phyloP scores from a whole-genome alignment of 2,329 filamentous ascomycete species.

The Aspergillus ochraceus region DNA sequence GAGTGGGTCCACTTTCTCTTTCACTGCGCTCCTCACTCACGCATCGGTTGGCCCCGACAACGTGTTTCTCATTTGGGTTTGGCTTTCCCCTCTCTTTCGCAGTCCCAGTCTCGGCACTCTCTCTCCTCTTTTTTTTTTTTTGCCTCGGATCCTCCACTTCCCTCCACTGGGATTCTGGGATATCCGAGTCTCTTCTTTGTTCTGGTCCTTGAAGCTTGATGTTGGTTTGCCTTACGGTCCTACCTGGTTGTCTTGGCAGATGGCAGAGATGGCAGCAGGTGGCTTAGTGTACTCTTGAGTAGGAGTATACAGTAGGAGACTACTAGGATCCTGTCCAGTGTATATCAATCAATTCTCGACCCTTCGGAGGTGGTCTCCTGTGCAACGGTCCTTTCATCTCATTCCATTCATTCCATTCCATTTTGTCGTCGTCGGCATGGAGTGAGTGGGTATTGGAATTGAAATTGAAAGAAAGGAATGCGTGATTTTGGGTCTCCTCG shows the following conservation, averaged over 20 bases:
- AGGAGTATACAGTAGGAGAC: no score
- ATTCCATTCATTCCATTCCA: no score
- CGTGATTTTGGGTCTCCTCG: no score
- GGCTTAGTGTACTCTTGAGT: neutral
- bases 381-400: neutral
- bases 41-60: neutral
- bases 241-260: neutral
- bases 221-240: neutral
- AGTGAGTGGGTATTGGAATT: no score
- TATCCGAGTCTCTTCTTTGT: neutral
- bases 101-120: no score
- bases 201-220: neutral
- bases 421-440: no score
- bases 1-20: no score
- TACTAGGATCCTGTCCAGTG: no score
- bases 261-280: neutral
- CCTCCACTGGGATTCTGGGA: neutral
- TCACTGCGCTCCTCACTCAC: neutral
- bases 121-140: no score
- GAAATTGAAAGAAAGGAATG: neutral
- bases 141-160: neutral
- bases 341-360: no score
- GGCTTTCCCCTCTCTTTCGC: neutral
- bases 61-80: neutral
- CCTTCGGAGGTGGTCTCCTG: neutral